These are phyloP conservation scores for Chondrus crispus DNA, from an alignment of 23 red algal species.

Conservation along the genomic window DNA sequence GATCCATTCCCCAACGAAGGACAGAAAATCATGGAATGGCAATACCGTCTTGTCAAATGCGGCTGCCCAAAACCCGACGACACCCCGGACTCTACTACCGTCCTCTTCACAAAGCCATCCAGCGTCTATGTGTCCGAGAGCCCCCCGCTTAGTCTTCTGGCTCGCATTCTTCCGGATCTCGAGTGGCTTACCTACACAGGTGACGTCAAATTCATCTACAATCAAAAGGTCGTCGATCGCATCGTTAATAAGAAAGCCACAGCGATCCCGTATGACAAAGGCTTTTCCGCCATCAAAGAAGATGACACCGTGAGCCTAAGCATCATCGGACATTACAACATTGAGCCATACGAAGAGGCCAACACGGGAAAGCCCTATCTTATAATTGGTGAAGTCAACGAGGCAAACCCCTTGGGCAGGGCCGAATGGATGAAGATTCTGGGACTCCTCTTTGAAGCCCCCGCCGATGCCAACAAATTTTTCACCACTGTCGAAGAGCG, in stretches of 20 bases:
- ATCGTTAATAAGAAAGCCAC: no score
- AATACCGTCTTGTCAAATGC: not conserved
- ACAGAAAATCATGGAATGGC: not conserved
- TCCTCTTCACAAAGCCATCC: not conserved
- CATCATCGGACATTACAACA: no score
- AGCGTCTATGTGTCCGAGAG: not conserved
- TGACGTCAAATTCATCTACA: no score
- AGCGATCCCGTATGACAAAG: no score
- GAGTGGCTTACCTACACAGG: no score
- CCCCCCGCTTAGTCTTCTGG: not conserved
- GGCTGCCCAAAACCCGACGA: not conserved
- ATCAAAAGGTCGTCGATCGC: no score
- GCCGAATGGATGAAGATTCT: conserved; percentile 74
- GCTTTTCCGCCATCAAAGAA: no score
- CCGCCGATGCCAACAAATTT: not conserved
- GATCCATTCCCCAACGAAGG: not conserved
- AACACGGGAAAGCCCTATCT: no score
- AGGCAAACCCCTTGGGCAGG: conserved; percentile 40
- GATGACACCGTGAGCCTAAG: no score
- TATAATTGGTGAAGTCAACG: no score
- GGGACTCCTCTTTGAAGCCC: conserved; percentile 20
- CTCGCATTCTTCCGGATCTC: no score
- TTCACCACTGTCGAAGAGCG: conserved; percentile 17
- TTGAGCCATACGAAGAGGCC: no score
- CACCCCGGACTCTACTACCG: not conserved